Base-by-base conservation (phyloP, 768 basidiomycete species). In the Suillus americanus region DNA sequence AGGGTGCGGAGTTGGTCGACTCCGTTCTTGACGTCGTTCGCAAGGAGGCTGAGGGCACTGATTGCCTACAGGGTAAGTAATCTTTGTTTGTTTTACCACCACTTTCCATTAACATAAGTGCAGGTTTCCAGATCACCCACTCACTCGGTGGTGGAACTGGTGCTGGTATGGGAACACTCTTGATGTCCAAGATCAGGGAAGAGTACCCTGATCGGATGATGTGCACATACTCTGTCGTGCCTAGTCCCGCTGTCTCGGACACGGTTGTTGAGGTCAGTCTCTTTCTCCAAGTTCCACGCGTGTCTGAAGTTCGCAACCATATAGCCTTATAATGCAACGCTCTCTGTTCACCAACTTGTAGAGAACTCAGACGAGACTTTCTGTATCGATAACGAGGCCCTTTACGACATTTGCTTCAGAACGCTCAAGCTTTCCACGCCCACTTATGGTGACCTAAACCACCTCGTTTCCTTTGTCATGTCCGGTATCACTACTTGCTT, bases 201-300 rank as follows among this genome's bases (percentile, higher is more conserved):
- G 97, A 99, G 77, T 99, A 94, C 80, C 97, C 97, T 69, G 97
- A 99, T 79, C 86, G 97, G 63, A 99, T 99, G 97, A 98, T 99
- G 97, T 95, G 94, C 78, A 99, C 97, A 66, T 99, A 97, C 85
- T 99, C 97, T 63, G 97, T 99, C 72, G 94, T 99, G 18, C 97
- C 97, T 37, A 91, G 89, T 79, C 95, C 97, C 63, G 97, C 97
- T 78, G 96, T 98, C 61, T 99, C 96, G 14, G 97, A 99, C 77
- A 99, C 97, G 64, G 97, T 99, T 71, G 96, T 98, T 69, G 97
- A 99, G 83, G 91, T 91, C 69, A 18, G 76, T 72, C 5, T 5
- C 10, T 33, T 54, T 61, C 43, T 64, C 13, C 37, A 4, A 43
- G 64, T 38, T 3, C 1, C 25, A 28, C 28, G 14, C 14, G 18